Evolutionary conservation across 1,139 yeast genomes (phyloP), one percentile per base, ranked within the genome.

Genomic region (Candida dubliniensis): DNA sequence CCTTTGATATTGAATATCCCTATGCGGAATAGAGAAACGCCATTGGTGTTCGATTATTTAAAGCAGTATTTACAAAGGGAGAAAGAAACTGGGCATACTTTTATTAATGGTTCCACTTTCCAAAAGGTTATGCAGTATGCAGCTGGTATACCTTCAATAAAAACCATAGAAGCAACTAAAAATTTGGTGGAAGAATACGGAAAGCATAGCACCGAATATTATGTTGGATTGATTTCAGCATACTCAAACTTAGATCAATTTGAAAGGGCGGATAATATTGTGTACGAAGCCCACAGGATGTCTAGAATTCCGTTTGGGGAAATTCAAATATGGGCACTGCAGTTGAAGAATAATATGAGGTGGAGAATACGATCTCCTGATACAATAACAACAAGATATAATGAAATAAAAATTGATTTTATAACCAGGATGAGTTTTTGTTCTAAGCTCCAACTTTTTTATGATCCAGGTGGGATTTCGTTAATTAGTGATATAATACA

Each of bases 41-140:
- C 59, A 2, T 59, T 66, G 2, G 74, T 79, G 1, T 59, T 80
- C 50, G 58, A 58, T n/a, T 60, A 77, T 12, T 55, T 83, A 31
- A 63, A 68, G 26, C 59, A 58, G n/a, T 58, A 78, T 42, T 33
- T 62, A 4, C 45, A 48, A 4, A 47, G 52, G 18, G 67, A 68
- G 48, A 23, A 40, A 7, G 42, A 37, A 0, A 36, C 45, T 4
- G 48, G 50, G 10, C 32, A 49, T 4, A 48, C 41, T 1, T 52
- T 69, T 6, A 41, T 72, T n/a, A 25, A 38, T 2, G 38, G 37
- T 1, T 55, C 57, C 34, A 33, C 59, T 42, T 50, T 12, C 47
- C 52, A 3, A 36, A 64, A 10, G 39, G 50, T 40, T 42, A 67
- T 24, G 45, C 49, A 6, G 59, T 60, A 30, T 41, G 57, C 66